Conservation (phyloP, 148 eudicot species). For the Pouteria glomerata region DNA sequence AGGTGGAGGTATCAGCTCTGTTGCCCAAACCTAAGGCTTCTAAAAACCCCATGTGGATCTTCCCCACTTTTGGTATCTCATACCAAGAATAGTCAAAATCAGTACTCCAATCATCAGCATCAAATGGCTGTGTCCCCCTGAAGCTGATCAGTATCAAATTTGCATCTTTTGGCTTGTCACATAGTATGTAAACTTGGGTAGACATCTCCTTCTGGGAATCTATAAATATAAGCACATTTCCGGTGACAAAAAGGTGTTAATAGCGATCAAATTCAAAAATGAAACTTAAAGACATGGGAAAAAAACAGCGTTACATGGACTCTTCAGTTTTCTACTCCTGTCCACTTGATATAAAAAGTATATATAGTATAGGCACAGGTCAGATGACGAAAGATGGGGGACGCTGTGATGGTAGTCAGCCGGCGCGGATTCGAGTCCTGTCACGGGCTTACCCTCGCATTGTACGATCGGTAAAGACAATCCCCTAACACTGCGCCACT, state of each 20-base stretch:
- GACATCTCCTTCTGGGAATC: slow-evolving; percentile 51
- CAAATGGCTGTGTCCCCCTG: slow-evolving; percentile 61
- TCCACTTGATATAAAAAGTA: slow-evolving; percentile 46
- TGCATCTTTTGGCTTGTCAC: slow-evolving; percentile 52
- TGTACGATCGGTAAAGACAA: no score
- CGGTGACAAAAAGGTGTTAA: no score
- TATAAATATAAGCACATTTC: slow-evolving; percentile 16
- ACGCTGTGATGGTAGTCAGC: no score
- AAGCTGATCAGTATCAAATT: slow-evolving; percentile 51
- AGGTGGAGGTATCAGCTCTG: slow-evolving; percentile 34
- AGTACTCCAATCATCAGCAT: slow-evolving; percentile 59
- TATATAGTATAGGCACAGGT: slow-evolving; percentile 42
- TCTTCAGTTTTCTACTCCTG: slow-evolving; percentile 47
- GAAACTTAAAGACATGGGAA: not conserved
- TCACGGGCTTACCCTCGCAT: no score
- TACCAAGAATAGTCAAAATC: slow-evolving; percentile 63
- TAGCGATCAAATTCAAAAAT: not conserved
- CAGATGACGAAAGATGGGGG: no score
- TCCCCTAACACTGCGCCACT: no score
- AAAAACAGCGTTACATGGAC: no score
- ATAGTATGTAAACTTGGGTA: slow-evolving; percentile 51
- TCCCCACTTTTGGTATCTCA: slow-evolving; percentile 45
- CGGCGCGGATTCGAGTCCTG: no score
- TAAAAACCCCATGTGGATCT: slow-evolving; percentile 55
- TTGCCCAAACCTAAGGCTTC: slow-evolving; percentile 56